These are phyloP conservation scores for Scutellaria barbata DNA, from an alignment of 257 asterid species.

Conservation along the genomic window DNA sequence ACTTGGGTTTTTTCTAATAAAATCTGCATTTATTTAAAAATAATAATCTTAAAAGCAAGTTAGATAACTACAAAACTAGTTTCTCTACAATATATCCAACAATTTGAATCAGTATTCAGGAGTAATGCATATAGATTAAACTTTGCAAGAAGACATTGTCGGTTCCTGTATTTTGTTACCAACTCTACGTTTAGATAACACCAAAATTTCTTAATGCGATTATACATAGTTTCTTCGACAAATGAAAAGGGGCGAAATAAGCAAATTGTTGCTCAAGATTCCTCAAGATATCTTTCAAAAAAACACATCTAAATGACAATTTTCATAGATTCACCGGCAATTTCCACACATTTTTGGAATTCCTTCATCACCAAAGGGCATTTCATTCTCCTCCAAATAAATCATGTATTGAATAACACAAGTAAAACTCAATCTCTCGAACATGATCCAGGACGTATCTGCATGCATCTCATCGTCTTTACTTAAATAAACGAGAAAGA, in stretches of 20 bases:
- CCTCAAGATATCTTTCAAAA: neutral
- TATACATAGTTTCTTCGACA: neutral
- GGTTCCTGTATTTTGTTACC: neutral
- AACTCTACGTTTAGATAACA: neutral
- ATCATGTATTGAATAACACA: neutral
- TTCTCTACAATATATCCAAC: too few species aligned
- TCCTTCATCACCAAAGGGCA: conserved; percentile 7
- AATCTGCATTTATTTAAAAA: too few species aligned
- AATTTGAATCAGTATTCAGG: too few species aligned
- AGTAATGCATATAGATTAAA: neutral
- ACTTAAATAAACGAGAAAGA: conserved; percentile 39
- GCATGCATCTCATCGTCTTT: conserved; percentile 11
- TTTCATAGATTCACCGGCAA: too few species aligned
- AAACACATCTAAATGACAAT: neutral
- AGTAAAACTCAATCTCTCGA: neutral
- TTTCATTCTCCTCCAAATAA: neutral
- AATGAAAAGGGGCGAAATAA: neutral
- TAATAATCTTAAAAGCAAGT: too few species aligned
- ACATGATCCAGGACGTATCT: conserved; percentile 1
- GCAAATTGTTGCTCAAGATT: neutral
- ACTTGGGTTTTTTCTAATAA: too few species aligned
- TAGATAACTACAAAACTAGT: too few species aligned
- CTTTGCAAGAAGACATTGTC: neutral
- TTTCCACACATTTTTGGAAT: neutral
- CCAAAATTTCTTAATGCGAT: neutral